Percentiles rank a stretch among this genome's conserved stretches.
phyloP scores from a whole-genome alignment of 805 yeast species.

The Saccharomycopsis vini region DNA sequence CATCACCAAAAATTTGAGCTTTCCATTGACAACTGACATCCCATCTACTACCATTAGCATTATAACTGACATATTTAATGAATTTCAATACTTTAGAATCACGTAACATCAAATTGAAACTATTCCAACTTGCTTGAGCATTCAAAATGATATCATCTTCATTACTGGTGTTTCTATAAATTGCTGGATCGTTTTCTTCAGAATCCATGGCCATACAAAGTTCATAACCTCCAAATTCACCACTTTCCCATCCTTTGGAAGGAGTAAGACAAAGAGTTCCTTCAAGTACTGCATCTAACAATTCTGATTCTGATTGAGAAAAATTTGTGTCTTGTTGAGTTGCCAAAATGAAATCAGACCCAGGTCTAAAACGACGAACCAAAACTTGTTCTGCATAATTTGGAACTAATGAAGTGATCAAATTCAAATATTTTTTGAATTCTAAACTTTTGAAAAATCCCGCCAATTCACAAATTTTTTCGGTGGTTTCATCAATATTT shows the following conservation, averaged over 20 bases:
- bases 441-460: constrained; percentile 48
- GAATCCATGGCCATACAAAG: constrained; percentile 66
- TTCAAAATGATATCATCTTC: constrained; percentile 75
- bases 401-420: constrained; percentile 53
- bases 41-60: constrained; percentile 90
- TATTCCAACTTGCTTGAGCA: constrained; percentile 78
- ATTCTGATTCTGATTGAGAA: constrained; percentile 1
- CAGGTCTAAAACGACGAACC: constrained; percentile 87
- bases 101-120: constrained; percentile 64
- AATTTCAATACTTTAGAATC: constrained; percentile 85
- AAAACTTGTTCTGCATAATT: constrained; percentile 53
- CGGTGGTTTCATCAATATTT: constrained; percentile 15
- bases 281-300: constrained; percentile 48
- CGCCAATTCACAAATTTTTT: constrained; percentile 43
- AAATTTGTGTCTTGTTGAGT: constrained; percentile 43
- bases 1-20: constrained; percentile 31
- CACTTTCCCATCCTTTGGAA: constrained; percentile 71
- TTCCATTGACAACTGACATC: constrained; percentile 79
- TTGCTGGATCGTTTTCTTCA: constrained; percentile 56
- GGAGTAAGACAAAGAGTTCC: constrained; percentile 82
- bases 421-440: constrained; percentile 61
- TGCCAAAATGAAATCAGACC: constrained; percentile 87
- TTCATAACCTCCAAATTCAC: constrained; percentile 94
- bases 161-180: constrained; percentile 48
- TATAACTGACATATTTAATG: constrained; percentile 81